These are phyloP conservation scores for Epichloe coenophiala DNA, from an alignment of 2,329 filamentous ascomycete genomes.

Conservation along the genomic window DNA sequence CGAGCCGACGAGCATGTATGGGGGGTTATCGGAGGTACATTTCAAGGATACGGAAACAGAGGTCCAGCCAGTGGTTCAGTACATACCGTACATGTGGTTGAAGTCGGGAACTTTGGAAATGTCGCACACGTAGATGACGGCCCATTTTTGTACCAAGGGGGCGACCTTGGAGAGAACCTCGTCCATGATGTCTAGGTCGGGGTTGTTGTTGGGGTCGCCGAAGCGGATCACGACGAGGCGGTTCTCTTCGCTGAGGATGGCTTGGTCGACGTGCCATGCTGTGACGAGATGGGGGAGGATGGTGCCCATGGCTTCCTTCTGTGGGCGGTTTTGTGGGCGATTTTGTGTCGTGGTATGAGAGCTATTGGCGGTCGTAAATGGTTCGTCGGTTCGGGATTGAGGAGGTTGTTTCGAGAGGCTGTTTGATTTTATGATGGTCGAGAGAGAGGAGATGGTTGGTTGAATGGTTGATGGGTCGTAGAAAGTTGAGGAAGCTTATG, in stretches of 20 bases:
- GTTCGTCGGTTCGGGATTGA: too few species aligned
- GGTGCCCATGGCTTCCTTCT: constrained; percentile 46
- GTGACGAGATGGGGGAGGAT: constrained; percentile 82
- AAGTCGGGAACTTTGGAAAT: constrained; percentile 85
- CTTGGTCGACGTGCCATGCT: constrained; percentile 97
- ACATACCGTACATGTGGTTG: constrained; percentile 76
- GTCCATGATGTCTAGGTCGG: constrained; percentile 66
- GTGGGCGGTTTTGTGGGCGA: neutral
- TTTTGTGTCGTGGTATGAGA: neutral
- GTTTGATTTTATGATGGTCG: too few species aligned
- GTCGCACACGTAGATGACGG: constrained; percentile 87
- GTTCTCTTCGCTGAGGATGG: constrained; percentile 78
- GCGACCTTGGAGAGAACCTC: constrained; percentile 92
- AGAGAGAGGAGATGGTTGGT: too few species aligned
- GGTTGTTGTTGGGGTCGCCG: constrained; percentile 51
- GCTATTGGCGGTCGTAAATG: too few species aligned
- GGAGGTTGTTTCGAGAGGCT: too few species aligned
- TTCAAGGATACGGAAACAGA: neutral
- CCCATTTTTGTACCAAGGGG: constrained; percentile 86
- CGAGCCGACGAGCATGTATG: too few species aligned
- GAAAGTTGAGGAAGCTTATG: neutral
- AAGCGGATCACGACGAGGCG: constrained; percentile 89
- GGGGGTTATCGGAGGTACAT: too few species aligned
- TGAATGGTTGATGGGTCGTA: too few species aligned
- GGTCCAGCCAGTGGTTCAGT: too few species aligned